These are phyloP conservation scores for Mycocentrospora acerina DNA, from an alignment of 2,329 filamentous ascomycete genomes.

Conservation along the genomic window DNA sequence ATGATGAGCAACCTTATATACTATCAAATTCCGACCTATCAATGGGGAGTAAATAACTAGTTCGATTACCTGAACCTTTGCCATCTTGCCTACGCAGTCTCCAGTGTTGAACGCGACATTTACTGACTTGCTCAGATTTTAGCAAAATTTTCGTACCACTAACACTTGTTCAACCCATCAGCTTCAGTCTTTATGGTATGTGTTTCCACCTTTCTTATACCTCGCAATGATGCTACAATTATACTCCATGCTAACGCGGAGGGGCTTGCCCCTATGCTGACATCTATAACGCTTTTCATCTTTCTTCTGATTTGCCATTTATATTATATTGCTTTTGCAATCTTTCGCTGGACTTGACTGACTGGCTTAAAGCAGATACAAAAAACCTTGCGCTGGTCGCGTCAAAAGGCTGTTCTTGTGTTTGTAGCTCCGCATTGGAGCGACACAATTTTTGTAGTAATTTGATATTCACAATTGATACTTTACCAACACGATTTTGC, in stretches of 20 bases:
- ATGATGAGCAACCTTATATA: slow-evolving; percentile 42
- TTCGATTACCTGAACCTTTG: slow-evolving; percentile 42
- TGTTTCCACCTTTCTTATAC: neutral
- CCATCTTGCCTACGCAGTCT: neutral
- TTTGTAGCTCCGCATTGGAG: too few species aligned
- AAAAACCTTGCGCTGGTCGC: too few species aligned
- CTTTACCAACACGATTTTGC: too few species aligned
- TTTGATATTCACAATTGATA: too few species aligned
- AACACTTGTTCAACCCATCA: slow-evolving; percentile 1
- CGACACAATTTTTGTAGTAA: too few species aligned
- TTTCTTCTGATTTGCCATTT: slow-evolving; percentile 37
- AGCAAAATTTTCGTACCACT: neutral
- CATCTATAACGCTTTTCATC: slow-evolving; percentile 43
- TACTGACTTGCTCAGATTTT: too few species aligned
- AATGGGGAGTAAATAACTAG: slow-evolving; percentile 37
- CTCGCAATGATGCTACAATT: slow-evolving; percentile 37
- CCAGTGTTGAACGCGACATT: neutral
- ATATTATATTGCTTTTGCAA: neutral
- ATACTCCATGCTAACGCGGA: slow-evolving; percentile 44
- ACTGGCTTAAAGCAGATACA: neutral
- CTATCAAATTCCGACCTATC: slow-evolving; percentile 44
- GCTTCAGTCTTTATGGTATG: neutral
- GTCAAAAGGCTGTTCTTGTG: too few species aligned
- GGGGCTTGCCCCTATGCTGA: slow-evolving; percentile 37
- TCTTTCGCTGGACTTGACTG: slow-evolving; percentile 4